phyloP scores from a whole-genome alignment of 495 filamentous ascomycete species.

The Corynascus novoguineensis region DNA sequence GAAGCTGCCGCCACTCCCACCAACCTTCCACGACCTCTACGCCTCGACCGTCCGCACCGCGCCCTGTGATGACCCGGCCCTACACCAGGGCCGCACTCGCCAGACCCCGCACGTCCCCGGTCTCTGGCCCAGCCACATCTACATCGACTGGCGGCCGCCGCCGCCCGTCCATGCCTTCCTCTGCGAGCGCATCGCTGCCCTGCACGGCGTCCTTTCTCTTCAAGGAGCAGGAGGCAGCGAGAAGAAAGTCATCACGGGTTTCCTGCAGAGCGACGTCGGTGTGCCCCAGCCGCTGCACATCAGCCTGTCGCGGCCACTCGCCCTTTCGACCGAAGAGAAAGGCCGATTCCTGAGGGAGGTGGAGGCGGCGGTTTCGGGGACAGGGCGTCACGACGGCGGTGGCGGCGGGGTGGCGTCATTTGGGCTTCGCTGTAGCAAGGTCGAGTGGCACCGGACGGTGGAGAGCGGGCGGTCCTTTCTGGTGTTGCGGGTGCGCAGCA shows the following conservation, averaged over 20 bases:
- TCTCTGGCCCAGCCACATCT: conserved; percentile 89
- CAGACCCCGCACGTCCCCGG: conserved; percentile 79
- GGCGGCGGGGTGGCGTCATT: conserved; percentile 30
- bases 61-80: conserved; percentile 69
- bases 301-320: conserved; percentile 73
- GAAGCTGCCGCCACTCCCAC: conserved; percentile 79
- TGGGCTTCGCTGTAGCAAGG: conserved; percentile 20
- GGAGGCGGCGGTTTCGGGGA: conserved; percentile 23
- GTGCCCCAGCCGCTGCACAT: conserved; percentile 81
- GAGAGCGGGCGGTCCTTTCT: conserved; percentile 83
- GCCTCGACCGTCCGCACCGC: conserved; percentile 69
- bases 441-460: conserved; percentile 41
- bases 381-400: conserved; percentile 12
- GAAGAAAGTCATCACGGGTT: conserved; percentile 44
- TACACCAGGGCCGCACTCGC: conserved; percentile 80
- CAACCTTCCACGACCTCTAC: conserved; percentile 84
- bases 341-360: conserved; percentile 53
- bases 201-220: too few relatives aligned
- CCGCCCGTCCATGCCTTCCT: conserved; percentile 52
- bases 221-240: conserved; percentile 15
- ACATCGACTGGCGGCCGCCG: conserved; percentile 82
- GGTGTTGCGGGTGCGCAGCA: conserved; percentile 53
- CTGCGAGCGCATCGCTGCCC: conserved; percentile 47
- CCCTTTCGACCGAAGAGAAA: conserved; percentile 59
- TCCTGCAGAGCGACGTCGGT: conserved; percentile 70